Conservation (phyloP, 176 grass and related monocot species). For the Poa annua region DNA sequence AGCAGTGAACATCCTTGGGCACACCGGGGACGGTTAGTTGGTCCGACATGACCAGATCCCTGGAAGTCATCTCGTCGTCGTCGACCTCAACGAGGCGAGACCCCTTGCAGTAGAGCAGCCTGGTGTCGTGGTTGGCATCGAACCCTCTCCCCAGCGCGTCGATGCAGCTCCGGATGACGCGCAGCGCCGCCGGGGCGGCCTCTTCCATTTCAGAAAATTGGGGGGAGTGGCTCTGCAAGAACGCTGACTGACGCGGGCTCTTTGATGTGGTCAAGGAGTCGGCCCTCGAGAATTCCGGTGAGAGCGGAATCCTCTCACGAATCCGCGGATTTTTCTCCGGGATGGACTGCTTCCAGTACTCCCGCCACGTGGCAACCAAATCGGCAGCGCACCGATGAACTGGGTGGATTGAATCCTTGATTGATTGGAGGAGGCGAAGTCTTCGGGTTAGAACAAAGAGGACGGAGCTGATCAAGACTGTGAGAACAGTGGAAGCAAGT, state of each 20-base stretch:
- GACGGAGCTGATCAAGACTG: background rate
- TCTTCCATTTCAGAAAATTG: constrained; percentile 50
- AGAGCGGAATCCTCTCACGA: background rate
- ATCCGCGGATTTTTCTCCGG: background rate
- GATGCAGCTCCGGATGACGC: constrained; percentile 45
- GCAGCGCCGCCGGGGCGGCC: constrained; percentile 35
- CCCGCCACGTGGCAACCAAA: background rate
- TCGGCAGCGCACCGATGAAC: background rate
- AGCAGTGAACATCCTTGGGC: constrained; percentile 50
- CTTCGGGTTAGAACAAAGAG: background rate
- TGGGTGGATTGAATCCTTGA: background rate
- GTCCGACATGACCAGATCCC: constrained; percentile 45
- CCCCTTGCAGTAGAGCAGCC: constrained; percentile 69
- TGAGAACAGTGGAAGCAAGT: background rate
- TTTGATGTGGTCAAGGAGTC: background rate
- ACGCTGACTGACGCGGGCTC: background rate
- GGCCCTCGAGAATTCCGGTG: background rate
- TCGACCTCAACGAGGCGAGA: constrained; percentile 51
- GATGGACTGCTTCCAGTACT: background rate
- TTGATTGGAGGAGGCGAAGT: background rate
- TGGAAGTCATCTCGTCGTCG: constrained; percentile 41
- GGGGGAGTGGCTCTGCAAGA: background rate
- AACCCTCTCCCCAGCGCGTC: constrained; percentile 59
- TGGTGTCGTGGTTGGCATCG: constrained; percentile 58
- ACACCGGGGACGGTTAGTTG: constrained; percentile 40